Conservation (phyloP, 192 early-diverging fungal genomes). For the Coemansia umbellata region DNA sequence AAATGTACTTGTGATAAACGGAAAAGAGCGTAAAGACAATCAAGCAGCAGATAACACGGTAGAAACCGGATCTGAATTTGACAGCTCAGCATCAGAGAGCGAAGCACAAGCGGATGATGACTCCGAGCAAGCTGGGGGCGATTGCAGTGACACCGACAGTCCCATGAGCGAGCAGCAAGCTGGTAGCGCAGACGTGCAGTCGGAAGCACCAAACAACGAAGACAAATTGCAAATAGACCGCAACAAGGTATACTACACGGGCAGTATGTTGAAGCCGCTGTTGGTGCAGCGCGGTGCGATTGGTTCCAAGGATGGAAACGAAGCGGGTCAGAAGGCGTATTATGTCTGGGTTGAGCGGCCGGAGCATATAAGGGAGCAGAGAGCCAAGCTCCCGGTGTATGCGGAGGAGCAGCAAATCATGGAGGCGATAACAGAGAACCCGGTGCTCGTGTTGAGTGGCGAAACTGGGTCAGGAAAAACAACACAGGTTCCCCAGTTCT, state of each 20-base stretch:
- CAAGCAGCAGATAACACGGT: slow-evolving; percentile 1
- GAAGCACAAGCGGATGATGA: slow-evolving; percentile 18
- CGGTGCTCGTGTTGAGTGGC: slow-evolving; percentile 90
- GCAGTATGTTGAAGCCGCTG: slow-evolving; percentile 39
- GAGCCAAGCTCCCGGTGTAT: slow-evolving; percentile 83
- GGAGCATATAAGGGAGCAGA: slow-evolving; percentile 68
- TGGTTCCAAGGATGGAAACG: background rate
- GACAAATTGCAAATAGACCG: slow-evolving; percentile 5
- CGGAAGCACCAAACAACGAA: background rate
- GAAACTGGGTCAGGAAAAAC: slow-evolving; percentile 98
- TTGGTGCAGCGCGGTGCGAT: slow-evolving; percentile 15
- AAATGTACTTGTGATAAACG: background rate
- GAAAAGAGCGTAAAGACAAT: background rate
- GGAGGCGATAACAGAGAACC: slow-evolving; percentile 88
- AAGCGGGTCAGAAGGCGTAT: slow-evolving; percentile 43
- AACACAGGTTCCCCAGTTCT: slow-evolving; percentile 95
- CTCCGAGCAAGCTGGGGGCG: background rate
- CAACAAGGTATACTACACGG: slow-evolving; percentile 24
- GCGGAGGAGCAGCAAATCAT: slow-evolving; percentile 97
- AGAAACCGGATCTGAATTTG: slow-evolving; percentile 58
- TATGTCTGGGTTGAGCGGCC: slow-evolving; percentile 73
- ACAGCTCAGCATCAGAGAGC: slow-evolving; percentile 64
- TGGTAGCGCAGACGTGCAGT: background rate
- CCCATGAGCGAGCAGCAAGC: background rate
- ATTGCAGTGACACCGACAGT: no score